Evolutionary conservation across 306 rosid genomes (phyloP).

Genomic region (Cucurbita argyrosperma): DNA sequence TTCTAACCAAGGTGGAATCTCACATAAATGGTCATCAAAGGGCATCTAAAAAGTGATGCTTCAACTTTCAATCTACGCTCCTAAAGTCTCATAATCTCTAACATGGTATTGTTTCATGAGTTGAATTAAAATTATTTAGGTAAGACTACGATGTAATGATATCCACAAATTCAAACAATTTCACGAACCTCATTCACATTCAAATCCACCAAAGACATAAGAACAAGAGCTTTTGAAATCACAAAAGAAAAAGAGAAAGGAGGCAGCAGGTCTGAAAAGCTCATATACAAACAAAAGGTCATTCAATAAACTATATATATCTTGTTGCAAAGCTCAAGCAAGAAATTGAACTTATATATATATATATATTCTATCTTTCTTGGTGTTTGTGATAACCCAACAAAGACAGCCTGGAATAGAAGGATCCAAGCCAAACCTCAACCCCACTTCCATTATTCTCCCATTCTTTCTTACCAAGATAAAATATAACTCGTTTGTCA

Average conservation of each 20-base stretch:
- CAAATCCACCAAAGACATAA: not conserved
- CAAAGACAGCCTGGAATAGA: not conserved
- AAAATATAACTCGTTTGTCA: not conserved
- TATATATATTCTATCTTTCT: not conserved
- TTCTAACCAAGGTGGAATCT: no score
- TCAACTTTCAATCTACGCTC: no score
- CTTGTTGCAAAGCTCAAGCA: not conserved
- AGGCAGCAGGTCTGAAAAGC: not conserved
- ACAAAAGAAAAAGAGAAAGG: not conserved
- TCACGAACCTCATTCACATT: not conserved
- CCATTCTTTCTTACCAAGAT: not conserved
- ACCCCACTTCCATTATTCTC: conserved; percentile 2
- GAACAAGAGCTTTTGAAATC: not conserved
- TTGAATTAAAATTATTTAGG: no score
- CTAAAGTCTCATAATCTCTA: no score
- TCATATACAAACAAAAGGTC: not conserved
- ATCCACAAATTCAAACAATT: no score
- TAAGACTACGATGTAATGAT: no score
- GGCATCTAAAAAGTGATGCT: no score
- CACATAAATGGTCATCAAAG: no score
- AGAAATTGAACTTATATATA: not conserved
- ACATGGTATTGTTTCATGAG: no score
- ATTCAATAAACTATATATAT: not conserved
- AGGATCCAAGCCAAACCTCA: conserved; percentile 1
- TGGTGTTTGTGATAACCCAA: not conserved